Conservation (phyloP, 805 yeast genomes). For the Grigorovia yakushimaensis region DNA sequence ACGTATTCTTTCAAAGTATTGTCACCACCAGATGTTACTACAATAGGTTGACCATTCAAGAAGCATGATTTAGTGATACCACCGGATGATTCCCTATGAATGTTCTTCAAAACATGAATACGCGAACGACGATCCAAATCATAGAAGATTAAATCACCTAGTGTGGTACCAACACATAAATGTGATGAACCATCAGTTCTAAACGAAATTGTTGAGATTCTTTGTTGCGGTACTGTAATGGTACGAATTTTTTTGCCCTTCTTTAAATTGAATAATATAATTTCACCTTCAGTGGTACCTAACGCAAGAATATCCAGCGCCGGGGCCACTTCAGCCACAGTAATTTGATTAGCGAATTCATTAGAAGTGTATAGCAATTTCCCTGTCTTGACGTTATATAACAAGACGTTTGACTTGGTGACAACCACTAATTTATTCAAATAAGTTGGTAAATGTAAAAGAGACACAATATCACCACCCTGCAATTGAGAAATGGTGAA, state of each 20-base stretch:
- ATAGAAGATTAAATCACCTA: slow-evolving; percentile 80
- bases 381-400: slow-evolving; percentile 72
- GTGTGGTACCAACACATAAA: slow-evolving; percentile 63
- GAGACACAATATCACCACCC: slow-evolving; percentile 55
- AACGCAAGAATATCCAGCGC: slow-evolving; percentile 75
- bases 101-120: slow-evolving; percentile 62
- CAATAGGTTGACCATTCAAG: slow-evolving; percentile 83
- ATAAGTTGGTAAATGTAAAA: slow-evolving; percentile 80
- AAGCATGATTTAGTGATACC: slow-evolving; percentile 70
- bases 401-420: slow-evolving; percentile 50
- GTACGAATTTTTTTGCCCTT: slow-evolving; percentile 51
- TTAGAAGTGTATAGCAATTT: slow-evolving; percentile 52
- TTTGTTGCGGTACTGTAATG: slow-evolving; percentile 32
- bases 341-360: slow-evolving; percentile 46
- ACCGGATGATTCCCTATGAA: slow-evolving; percentile 65
- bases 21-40: slow-evolving; percentile 86
- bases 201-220: slow-evolving; percentile 59
- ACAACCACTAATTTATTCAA: slow-evolving; percentile 80
- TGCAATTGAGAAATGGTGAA: slow-evolving; percentile 42
- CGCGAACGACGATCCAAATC: slow-evolving; percentile 66
- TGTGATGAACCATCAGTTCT: slow-evolving; percentile 87
- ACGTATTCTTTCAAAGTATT: slow-evolving; percentile 83
- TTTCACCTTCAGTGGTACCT: slow-evolving; percentile 62
- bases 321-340: slow-evolving; percentile 75
- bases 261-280: slow-evolving; percentile 56